These are phyloP conservation scores for Lentinula sp. DNA, from an alignment of 768 basidiomycete species.

Conservation along the genomic window DNA sequence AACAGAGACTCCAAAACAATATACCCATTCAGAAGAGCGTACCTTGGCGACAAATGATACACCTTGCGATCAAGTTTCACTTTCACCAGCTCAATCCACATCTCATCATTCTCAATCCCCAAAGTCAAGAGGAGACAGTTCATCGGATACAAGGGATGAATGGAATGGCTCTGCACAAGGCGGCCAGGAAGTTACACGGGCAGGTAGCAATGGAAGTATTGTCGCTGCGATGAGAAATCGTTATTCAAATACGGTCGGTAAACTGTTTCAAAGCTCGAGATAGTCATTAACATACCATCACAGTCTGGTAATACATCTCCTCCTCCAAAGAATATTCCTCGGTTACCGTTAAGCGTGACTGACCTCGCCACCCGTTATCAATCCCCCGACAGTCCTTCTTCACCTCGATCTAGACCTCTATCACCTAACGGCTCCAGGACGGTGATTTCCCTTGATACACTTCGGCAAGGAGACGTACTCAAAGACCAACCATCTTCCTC, in stretches of 20 bases:
- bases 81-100: not conserved
- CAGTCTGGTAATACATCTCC: slow-evolving; percentile 50
- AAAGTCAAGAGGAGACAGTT: slow-evolving; percentile 12
- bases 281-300: slow-evolving; percentile 4
- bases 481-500: slow-evolving; percentile 8
- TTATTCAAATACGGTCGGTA: slow-evolving; percentile 51
- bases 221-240: slow-evolving; percentile 67
- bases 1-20: not conserved
- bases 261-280: not conserved
- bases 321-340: slow-evolving; percentile 55
- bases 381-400: slow-evolving; percentile 24
- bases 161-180: slow-evolving; percentile 20
- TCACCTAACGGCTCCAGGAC: slow-evolving; percentile 26
- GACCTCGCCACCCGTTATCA: slow-evolving; percentile 55
- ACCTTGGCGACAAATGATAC: not conserved
- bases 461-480: slow-evolving; percentile 16
- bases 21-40: not conserved
- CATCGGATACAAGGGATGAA: slow-evolving; percentile 6
- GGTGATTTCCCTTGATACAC: slow-evolving; percentile 13
- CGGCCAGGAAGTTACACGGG: slow-evolving; percentile 26
- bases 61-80: not conserved
- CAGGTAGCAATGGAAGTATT: slow-evolving; percentile 46
- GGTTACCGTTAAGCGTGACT: slow-evolving; percentile 56
- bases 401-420: slow-evolving; percentile 26
- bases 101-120: not conserved